Conservation (phyloP, 148 eudicot genomes). For the Euryodendron excelsum region DNA sequence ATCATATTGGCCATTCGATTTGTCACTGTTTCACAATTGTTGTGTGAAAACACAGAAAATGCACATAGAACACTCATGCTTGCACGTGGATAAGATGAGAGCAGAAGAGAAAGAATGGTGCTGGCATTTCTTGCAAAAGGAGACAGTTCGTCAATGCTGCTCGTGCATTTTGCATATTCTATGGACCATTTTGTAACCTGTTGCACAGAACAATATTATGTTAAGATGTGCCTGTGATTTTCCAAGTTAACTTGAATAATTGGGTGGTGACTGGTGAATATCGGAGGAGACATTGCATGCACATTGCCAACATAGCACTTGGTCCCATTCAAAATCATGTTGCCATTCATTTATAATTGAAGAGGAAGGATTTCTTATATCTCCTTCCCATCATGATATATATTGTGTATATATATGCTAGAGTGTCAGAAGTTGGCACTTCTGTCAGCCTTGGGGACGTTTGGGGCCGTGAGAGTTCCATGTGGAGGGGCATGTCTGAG, state of each 20-base stretch:
- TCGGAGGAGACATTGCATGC: neutral
- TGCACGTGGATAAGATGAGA: neutral
- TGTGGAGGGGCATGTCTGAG: too few species aligned
- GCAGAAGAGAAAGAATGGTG: neutral
- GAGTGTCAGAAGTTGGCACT: too few species aligned
- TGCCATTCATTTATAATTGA: neutral
- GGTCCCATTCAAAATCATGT: neutral
- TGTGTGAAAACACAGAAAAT: neutral
- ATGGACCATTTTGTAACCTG: neutral
- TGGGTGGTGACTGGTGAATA: neutral
- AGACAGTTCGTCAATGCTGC: neutral
- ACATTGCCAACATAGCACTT: neutral
- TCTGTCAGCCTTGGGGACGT: too few species aligned
- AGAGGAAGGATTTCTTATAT: neutral
- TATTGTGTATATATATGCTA: neutral
- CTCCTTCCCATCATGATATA: neutral
- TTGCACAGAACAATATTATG: neutral
- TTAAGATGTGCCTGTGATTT: neutral
- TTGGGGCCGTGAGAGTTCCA: too few species aligned
- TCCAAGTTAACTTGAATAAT: neutral
- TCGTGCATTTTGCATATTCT: slow-evolving; percentile 3
- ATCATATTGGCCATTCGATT: neutral
- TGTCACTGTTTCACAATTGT: neutral
- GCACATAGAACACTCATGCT: neutral
- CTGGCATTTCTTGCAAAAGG: slow-evolving; percentile 6